Conservation (phyloP, 495 filamentous ascomycete genomes). For the Lophiostoma macrostomum region DNA sequence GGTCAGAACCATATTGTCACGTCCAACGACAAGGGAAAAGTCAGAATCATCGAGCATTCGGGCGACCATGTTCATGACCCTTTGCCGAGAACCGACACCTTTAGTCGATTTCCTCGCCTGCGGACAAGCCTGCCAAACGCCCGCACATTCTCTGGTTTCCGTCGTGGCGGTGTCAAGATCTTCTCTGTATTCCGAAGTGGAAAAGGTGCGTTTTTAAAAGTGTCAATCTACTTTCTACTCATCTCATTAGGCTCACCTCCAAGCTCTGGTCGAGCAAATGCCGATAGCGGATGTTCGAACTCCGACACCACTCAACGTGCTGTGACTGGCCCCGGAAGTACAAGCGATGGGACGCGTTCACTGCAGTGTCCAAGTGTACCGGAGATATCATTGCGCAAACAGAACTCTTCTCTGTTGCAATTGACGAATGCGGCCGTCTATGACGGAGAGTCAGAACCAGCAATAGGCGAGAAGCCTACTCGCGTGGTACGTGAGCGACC, state of each 20-base stretch:
- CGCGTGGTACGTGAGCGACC: too few relatives aligned
- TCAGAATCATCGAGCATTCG: conserved; percentile 28
- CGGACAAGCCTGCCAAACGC: conserved; percentile 8
- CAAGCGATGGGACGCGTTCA: not conserved
- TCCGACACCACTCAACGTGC: conserved; percentile 7
- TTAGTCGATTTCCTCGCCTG: conserved; percentile 6
- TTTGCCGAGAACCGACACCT: too few relatives aligned
- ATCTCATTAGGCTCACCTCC: not conserved
- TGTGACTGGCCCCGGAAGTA: not conserved
- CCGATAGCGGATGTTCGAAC: not conserved
- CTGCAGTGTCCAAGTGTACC: conserved; percentile 8
- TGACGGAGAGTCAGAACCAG: conserved; percentile 30
- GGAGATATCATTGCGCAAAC: not conserved
- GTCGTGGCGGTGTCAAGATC: conserved; percentile 28
- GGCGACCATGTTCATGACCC: conserved; percentile 4
- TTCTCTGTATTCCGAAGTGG: conserved; percentile 28
- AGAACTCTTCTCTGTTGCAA: not conserved
- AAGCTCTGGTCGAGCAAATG: not conserved
- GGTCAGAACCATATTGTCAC: conserved; percentile 8
- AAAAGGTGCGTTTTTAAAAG: conserved; percentile 12
- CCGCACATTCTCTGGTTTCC: conserved; percentile 17
- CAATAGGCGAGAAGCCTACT: not conserved
- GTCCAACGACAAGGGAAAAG: conserved; percentile 26
- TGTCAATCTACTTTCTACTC: not conserved
- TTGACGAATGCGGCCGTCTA: conserved; percentile 13